Evolutionary conservation across 345 rosid species (phyloP), one percentile per base, ranked within the genome.

Genomic region (Citrus australasica): DNA sequence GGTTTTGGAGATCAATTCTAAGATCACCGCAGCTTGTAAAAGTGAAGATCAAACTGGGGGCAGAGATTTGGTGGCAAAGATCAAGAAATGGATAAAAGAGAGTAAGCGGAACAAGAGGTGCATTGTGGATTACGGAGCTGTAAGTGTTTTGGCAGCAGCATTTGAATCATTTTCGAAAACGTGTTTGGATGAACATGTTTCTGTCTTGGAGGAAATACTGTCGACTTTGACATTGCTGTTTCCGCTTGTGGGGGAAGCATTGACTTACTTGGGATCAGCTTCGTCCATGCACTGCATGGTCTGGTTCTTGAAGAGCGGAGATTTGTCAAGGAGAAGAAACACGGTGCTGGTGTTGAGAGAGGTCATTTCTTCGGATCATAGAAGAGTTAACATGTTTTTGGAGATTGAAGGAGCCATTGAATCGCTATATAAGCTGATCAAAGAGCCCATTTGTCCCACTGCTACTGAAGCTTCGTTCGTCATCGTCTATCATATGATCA

Each of bases 31-130:
- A 5, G 74, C 80, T 0, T 16, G 75, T 10, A 80, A 55, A 32
- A 48, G 66, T 4, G 81, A 74, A 7, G 89, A 87, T 70, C 75
- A 6, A 30, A 32, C 59, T 25, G 55, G 76, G 58, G 86, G 90
- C 72, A 73, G 72, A 55, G 79, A 80, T 69, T 65, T 78, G 77
- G 86, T 87, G 24, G 78, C 48, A 7, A 87, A 85, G 88, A 74
- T 95, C 71, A 90, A 87, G 89, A 71, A 73, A 28, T 67, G 85
- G 60, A 78, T 80, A 6, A 82, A 86, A 66, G 90, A 94, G 79
- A 89, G 90, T 59, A 97, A 95, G 16, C 79, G 89, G 7, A 92
- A 93, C 89, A 92, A 73, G 77, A 85, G 77, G 60, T 84, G 87
- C 78, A 46, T 95, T 35, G 65, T 68, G 28, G 83, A 71, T 13